Conservation (phyloP, 768 basidiomycete genomes). For the Sistotremastrum suecicum region DNA sequence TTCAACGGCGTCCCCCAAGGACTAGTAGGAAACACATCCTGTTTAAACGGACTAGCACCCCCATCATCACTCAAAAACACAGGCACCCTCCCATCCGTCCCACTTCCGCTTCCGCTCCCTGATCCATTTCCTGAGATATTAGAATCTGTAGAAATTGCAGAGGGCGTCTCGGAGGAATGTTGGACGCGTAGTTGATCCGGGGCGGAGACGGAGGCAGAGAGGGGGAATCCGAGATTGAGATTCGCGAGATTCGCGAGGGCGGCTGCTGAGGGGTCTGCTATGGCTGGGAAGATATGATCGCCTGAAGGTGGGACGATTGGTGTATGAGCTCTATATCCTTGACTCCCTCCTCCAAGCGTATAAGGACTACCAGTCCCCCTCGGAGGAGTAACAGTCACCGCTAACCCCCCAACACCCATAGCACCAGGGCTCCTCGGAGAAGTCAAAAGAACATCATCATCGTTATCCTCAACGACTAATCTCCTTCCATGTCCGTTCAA, state of each 20-base stretch:
- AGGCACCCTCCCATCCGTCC: constrained; percentile 24
- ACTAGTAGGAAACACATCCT: constrained; percentile 50
- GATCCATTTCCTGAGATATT: too few relatives aligned
- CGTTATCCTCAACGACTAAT: constrained; percentile 57
- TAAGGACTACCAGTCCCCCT: too few relatives aligned
- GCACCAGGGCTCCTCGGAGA: too few relatives aligned
- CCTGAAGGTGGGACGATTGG: constrained; percentile 13
- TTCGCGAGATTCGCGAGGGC: too few relatives aligned
- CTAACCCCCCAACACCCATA: too few relatives aligned
- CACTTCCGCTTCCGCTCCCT: too few relatives aligned
- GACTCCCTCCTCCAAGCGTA: too few relatives aligned
- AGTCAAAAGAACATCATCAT: constrained; percentile 21
- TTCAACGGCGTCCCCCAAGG: constrained; percentile 60
- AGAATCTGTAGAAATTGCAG: constrained; percentile 30
- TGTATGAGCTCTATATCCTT: too few relatives aligned
- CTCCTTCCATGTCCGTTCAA: constrained; percentile 17
- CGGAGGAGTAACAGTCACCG: too few relatives aligned
- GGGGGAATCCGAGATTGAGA: too few relatives aligned
- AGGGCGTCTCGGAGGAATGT: constrained; percentile 41
- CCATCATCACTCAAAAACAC: constrained; percentile 27
- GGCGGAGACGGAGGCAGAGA: too few relatives aligned
- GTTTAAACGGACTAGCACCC: constrained; percentile 33
- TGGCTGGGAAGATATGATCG: constrained; percentile 26
- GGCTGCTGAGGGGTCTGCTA: constrained; percentile 18
- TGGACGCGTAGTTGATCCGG: constrained; percentile 20